Evolutionary conservation across 139 green algal species (phyloP), one percentile per base, ranked within the genome.

Genomic region (Tetraselmis striata): DNA sequence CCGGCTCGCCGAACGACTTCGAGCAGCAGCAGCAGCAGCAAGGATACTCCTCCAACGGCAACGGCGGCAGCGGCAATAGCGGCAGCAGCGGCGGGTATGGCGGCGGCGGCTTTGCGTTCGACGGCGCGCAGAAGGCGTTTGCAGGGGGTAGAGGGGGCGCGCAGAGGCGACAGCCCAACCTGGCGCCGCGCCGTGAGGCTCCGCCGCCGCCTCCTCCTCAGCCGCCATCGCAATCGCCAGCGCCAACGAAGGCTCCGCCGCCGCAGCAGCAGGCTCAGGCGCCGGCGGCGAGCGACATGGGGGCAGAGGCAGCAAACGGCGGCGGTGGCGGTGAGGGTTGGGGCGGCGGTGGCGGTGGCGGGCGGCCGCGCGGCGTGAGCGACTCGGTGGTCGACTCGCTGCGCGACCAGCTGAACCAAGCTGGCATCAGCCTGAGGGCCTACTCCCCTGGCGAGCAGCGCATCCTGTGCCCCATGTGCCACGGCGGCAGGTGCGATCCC

Each of bases 381-480:
- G 45, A 67, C 45, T 67, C 45, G 45, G 45, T 18, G 45, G 45
- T 67, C 11, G 45, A 67, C 18, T 67, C 79, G 29, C 29, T 83
- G 58, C 28, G 79, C 27, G 79, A 83, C 59, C 30, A 29, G 2
- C 79, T 83, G 30, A 22, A 28, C 2, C 22, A 77, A 29, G 58
- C 58, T 2, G 79, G 79, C 30, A 77, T 83, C 79, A 22, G 26
- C 27, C 79, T 83, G 23, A 30, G 31, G 29, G 28, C 31, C 2
- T 83, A 83, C 79, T 29, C 30, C 2, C 58, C 58, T 2, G 79
- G 79, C 26, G 30, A 32, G 29, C 31, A 83, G n/a, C 30, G 79
- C 29, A 83, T 45, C 27, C 25, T 58, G 25, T 83, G 79, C 28
- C 79, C 79, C n/a, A 30, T 79, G 59, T 83, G 79, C 79, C 58